Evolutionary conservation across 139 green algal genomes (phyloP).

Genomic region (Chlamydomonas asymmetrica): DNA sequence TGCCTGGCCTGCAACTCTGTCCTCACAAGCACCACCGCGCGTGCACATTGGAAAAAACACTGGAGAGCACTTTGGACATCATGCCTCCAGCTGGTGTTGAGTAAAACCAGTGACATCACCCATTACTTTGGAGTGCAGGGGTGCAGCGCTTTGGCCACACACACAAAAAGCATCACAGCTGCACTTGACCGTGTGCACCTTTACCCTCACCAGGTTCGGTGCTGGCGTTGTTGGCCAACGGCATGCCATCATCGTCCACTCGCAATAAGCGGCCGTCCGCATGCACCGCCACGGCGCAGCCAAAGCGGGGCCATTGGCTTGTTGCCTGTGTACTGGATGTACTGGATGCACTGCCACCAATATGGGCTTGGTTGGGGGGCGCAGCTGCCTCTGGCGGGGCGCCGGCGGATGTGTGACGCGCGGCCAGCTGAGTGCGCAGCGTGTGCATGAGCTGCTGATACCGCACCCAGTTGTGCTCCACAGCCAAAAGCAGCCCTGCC

Average conservation of each 20-base stretch:
- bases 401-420: not conserved
- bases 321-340: too few species aligned
- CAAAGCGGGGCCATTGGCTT: not conserved
- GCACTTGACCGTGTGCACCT: too few species aligned
- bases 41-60: too few species aligned
- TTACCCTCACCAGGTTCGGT: too few species aligned
- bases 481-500: conserved; percentile 2
- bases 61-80: too few species aligned
- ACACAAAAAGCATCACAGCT: too few species aligned
- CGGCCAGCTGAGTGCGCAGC: not conserved
- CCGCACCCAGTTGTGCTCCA: not conserved
- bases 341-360: not conserved
- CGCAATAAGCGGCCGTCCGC: conserved; percentile 1
- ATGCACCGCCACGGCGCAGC: conserved; percentile 3
- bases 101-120: not conserved
- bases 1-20: too few species aligned
- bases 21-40: too few species aligned
- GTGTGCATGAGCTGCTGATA: not conserved
- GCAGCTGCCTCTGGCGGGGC: not conserved
- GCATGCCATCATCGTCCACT: conserved; percentile 14
- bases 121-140: too few species aligned
- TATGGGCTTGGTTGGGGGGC: not conserved
- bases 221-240: not conserved
- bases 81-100: too few species aligned
- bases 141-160: too few species aligned